Conservation (phyloP, 2,329 filamentous ascomycete species). For the Ceratocystis albifundus region DNA sequence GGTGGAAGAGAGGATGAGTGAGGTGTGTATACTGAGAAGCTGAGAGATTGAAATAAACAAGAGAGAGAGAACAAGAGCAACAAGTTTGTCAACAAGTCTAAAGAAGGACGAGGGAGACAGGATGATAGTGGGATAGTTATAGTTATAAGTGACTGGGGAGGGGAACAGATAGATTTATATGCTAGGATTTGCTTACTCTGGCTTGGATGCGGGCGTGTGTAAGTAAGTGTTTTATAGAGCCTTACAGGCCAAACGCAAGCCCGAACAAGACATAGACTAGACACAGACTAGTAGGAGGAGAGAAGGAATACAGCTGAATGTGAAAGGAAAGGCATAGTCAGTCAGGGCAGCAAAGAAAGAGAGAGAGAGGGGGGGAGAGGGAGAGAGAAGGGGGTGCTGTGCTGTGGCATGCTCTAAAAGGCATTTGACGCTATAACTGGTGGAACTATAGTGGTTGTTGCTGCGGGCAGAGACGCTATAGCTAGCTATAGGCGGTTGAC, state of each 20-base stretch:
- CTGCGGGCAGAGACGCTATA: not conserved
- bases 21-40: not conserved
- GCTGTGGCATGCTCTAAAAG: not conserved
- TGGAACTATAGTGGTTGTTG: not conserved
- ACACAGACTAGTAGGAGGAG: not conserved
- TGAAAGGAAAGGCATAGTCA: not conserved
- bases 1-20: not conserved
- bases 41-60: too few relatives aligned
- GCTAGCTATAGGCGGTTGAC: not conserved
- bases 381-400: not conserved
- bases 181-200: not conserved
- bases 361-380: not conserved
- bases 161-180: not conserved
- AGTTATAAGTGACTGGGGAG: conserved; percentile 6
- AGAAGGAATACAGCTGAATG: not conserved
- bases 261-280: not conserved
- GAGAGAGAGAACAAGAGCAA: not conserved
- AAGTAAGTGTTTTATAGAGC: not conserved
- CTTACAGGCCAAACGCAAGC: not conserved
- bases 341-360: not conserved
- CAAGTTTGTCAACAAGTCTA: not conserved
- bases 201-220: not conserved
- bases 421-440: not conserved
- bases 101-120: conserved; percentile 4
- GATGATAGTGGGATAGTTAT: not conserved